Base-by-base conservation (phyloP, 345 rosid genomes). In the Camelina laxa region DNA sequence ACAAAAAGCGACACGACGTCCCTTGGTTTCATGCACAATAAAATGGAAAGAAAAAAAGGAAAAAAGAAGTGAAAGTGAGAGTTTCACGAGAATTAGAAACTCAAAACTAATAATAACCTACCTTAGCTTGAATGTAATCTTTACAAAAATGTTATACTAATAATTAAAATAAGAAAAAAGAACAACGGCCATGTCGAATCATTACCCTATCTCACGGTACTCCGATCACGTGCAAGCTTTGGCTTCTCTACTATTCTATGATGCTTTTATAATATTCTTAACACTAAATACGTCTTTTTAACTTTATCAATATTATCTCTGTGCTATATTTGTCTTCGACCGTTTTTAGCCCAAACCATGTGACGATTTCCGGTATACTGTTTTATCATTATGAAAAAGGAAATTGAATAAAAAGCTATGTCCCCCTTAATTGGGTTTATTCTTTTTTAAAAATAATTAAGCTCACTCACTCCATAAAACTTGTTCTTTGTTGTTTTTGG, bases 151-250 rank as follows among this genome's bases (percentile, higher is more conserved):
- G 36, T 44, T 7, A 15, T n/a, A 60, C 15, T 31, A 31, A 59
- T 15, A 39, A 62, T 14, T 50, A 50, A 67, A 54, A 69, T 7
- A 69, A 45, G 36, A 27, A 4, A 4, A 24, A 57, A 30, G 30
- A 69, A 55, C 70, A 76, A 69, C 66, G 70, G 71, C 71, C 80
- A 69, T 56, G 45, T 69, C 44, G 76, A 77, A 60, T 77, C 73
- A 70, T 63, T 48, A 57, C 60, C 54, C 61, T 64, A 22, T 65
- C 79, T 33, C 68, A 58, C 24, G 79, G 65, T 67, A 55, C 38
- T 75, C 39, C 45, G 83, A 84, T 82, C 88, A 88, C 90, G 92
- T 88, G 87, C 89, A 21, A n/a, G 49, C 82, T 69, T 78, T 51
- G 84, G 82, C 81, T 75, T 79, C 30, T 27, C 30, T 27, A 27